A percentile compares a stretch with the other conserved stretches of the same genome.
phyloP scores from a whole-genome alignment of 2,329 filamentous ascomycete species.

The Fusarium cyanostomum region DNA sequence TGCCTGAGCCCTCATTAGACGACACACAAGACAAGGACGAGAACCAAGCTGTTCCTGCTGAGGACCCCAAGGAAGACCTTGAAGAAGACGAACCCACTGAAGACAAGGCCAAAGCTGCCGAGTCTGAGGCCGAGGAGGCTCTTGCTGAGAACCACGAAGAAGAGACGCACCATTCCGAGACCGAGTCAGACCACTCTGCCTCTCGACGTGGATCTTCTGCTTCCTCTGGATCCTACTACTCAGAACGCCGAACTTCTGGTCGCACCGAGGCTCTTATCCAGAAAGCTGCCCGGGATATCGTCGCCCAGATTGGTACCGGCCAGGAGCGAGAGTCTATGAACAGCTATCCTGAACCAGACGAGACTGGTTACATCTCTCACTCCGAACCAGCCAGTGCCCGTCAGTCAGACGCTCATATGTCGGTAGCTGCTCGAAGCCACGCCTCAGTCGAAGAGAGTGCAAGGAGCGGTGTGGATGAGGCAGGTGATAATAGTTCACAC shows the following conservation, averaged over 20 bases:
- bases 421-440: constrained; percentile 32
- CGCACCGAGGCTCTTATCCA: constrained; percentile 64
- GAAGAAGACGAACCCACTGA: constrained; percentile 12
- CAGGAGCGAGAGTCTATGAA: constrained; percentile 40
- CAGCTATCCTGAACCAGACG: constrained; percentile 31
- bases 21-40: constrained; percentile 16
- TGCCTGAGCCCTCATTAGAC: constrained; percentile 11
- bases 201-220: constrained; percentile 38
- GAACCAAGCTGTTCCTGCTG: constrained; percentile 11
- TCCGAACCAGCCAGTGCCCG: constrained; percentile 41
- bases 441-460: constrained; percentile 27
- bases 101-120: constrained; percentile 11
- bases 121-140: constrained; percentile 17
- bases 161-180: constrained; percentile 26
- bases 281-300: constrained; percentile 60
- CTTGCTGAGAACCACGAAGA: constrained; percentile 8
- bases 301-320: constrained; percentile 57
- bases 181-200: constrained; percentile 28
- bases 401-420: constrained; percentile 38
- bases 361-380: constrained; percentile 38
- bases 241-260: constrained; percentile 52
- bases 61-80: constrained; percentile 14
- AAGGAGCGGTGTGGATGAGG: constrained; percentile 39
- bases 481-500: constrained; percentile 59
- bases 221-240: constrained; percentile 35